Percentiles rank a stretch among this genome's conserved stretches.
Evolutionary conservation across 805 yeast species (phyloP).

Genomic region (Saturnispora dispora): DNA sequence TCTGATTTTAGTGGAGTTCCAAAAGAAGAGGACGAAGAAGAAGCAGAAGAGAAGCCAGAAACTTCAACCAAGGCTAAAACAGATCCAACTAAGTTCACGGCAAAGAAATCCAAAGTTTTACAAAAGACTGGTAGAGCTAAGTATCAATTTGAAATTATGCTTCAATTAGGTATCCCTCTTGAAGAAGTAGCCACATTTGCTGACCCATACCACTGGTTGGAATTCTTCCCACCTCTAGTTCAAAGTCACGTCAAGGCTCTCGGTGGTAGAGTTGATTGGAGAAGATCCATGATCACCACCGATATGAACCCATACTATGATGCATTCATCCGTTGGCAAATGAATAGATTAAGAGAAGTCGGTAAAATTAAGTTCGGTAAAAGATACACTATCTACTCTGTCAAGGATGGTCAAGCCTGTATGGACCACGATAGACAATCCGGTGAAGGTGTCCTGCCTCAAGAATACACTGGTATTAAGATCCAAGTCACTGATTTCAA

Average conservation of each 20-base stretch:
- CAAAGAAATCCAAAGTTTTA: slow-evolving; percentile 87
- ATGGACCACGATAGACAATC: slow-evolving; percentile 97
- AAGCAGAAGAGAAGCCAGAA: slow-evolving; percentile 22
- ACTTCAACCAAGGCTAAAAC: slow-evolving; percentile 25
- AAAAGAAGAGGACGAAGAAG: slow-evolving; percentile 42
- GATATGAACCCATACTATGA: slow-evolving; percentile 94
- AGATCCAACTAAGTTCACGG: slow-evolving; percentile 84
- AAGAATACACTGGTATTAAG: slow-evolving; percentile 91
- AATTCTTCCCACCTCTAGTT: slow-evolving; percentile 85
- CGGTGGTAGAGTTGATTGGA: slow-evolving; percentile 97
- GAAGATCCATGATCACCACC: slow-evolving; percentile 92
- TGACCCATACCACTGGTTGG: slow-evolving; percentile 85
- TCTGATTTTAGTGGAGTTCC: slow-evolving; percentile 64
- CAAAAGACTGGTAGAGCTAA: slow-evolving; percentile 93
- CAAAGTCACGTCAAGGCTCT: slow-evolving; percentile 67
- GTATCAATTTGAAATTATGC: slow-evolving; percentile 93
- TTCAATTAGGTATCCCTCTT: slow-evolving; percentile 79
- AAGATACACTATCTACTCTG: slow-evolving; percentile 94
- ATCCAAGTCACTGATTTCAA: slow-evolving; percentile 60
- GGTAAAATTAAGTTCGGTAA: slow-evolving; percentile 97
- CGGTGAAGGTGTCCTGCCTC: slow-evolving; percentile 96
- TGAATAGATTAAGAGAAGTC: slow-evolving; percentile 71
- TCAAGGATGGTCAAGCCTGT: slow-evolving; percentile 98
- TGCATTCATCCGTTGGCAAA: slow-evolving; percentile 93
- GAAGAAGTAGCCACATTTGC: slow-evolving; percentile 84